Evolutionary conservation across 306 rosid genomes (phyloP), one percentile per base, ranked within the genome.

Genomic region (Pterocarpus santalinus): DNA sequence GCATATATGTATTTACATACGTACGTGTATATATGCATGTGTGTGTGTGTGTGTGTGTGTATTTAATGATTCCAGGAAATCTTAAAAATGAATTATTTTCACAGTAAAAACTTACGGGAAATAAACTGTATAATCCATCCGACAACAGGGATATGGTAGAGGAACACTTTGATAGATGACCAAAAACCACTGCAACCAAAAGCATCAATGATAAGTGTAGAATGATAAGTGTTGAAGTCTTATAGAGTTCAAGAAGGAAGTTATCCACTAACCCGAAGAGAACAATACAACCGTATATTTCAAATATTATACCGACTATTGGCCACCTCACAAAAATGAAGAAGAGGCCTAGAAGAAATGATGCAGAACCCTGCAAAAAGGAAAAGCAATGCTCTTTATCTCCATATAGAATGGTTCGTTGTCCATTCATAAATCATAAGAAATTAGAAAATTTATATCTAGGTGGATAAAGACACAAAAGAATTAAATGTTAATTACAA

Each of bases 301-400:
- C 95, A 68, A 93, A 75, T 70, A 92, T 69, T 78, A 95, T 95
- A 57, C 99, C 99, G 52, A 93, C 62, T 65, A 95, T 64, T 55
- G 99, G 97, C 93, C 95, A 93, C 87, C 99, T 92, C 78, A 93
- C 95, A 17, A 95, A 93, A 81, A 95, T 88, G 85, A 95, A 86
- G 82, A 95, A 90, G 57, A 95, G 95, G 79, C 99, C 99, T 2
- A 93, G 81, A 87, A 91, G 76, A 93, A 95, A 95, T 65, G 99
- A 85, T 7, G 82, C 92, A 83, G 98, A 79, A 62, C 98, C 98
- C 97, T 95, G 92, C 89, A 87, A 62, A 82, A 81, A 65, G 61
- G 65, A 62, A 80, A 63, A 49, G 39, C 14, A 60, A 39, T 64
- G 65, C 32, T 51, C 58, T 52, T 66, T 70, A 86, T 32, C 55